phyloP scores from a whole-genome alignment of 371 early-diverging fungal genomes.

The Mucor racemosus region DNA sequence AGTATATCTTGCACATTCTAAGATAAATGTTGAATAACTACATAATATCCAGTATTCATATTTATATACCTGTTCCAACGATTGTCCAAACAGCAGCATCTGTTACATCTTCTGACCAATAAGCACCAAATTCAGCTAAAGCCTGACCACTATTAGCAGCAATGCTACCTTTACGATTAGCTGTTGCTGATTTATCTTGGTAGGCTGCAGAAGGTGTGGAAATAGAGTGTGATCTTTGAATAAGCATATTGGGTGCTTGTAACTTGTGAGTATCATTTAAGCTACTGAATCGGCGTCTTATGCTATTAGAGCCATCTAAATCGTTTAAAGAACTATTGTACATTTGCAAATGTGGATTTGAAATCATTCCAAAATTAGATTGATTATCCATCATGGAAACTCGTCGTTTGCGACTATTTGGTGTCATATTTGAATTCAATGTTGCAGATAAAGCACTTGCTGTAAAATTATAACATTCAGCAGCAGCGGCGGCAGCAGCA shows the following conservation, averaged over 20 bases:
- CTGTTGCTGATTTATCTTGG: not conserved
- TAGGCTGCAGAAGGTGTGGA: slow-evolving; percentile 14
- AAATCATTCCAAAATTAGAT: not conserved
- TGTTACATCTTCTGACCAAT: slow-evolving; percentile 83
- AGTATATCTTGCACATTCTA: slow-evolving; percentile 74
- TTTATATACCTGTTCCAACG: slow-evolving; percentile 69
- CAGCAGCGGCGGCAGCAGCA: slow-evolving; percentile 21
- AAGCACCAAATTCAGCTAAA: slow-evolving; percentile 34
- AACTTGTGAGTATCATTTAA: slow-evolving; percentile 33
- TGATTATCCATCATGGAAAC: slow-evolving; percentile 20
- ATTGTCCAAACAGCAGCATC: slow-evolving; percentile 91
- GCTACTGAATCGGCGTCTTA: slow-evolving; percentile 44
- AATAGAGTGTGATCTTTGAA: slow-evolving; percentile 23
- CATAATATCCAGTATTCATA: not conserved
- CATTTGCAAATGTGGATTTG: not conserved
- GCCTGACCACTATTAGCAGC: slow-evolving; percentile 8
- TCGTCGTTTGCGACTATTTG: slow-evolving; percentile 9
- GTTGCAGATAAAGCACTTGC: slow-evolving; percentile 27
- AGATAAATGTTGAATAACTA: not conserved
- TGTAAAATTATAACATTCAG: slow-evolving; percentile 62
- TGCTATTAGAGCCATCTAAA: slow-evolving; percentile 4
- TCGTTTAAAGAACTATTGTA: not conserved
- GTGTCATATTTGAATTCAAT: slow-evolving; percentile 9
- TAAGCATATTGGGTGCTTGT: not conserved
- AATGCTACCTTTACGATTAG: slow-evolving; percentile 23